These are phyloP conservation scores for Blastobotrys parvus DNA, from an alignment of 805 yeast genomes.

Conservation along the genomic window DNA sequence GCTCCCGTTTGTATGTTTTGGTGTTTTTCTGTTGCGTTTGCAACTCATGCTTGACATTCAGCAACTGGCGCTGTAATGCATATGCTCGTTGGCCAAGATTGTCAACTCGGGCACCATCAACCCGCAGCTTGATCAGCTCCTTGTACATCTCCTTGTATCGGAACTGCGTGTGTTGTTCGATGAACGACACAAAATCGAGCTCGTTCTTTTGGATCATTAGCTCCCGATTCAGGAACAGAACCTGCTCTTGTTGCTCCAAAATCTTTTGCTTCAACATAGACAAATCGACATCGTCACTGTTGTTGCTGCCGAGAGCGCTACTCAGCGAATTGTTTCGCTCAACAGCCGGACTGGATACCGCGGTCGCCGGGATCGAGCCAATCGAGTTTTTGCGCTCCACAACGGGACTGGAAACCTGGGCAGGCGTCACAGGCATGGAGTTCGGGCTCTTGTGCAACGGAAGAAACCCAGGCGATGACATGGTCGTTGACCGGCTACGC, in stretches of 20 bases:
- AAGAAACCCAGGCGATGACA: constrained; percentile 10
- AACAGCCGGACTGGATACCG: background rate
- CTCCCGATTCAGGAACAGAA: constrained; percentile 50
- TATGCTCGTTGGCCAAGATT: constrained; percentile 22
- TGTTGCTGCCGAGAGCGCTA: background rate
- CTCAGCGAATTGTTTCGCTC: background rate
- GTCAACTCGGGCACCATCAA: constrained; percentile 23
- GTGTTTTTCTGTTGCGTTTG: constrained; percentile 25
- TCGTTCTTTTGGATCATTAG: constrained; percentile 50
- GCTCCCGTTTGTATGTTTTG: constrained; percentile 27
- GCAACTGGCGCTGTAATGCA: constrained; percentile 13
- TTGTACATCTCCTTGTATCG: constrained; percentile 29
- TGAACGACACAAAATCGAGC: constrained; percentile 48
- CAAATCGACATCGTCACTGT: background rate
- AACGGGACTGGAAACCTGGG: background rate
- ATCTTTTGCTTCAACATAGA: background rate
- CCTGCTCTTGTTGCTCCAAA: background rate
- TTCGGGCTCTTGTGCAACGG: background rate
- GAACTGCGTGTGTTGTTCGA: constrained; percentile 40
- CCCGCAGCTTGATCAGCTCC: constrained; percentile 23
- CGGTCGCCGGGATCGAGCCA: background rate
- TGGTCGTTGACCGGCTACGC: constrained; percentile 9
- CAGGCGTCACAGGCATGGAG: background rate
- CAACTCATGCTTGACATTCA: constrained; percentile 23
- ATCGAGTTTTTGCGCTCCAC: background rate